Conservation (phyloP, 352 stramenopile species). For the Phytophthora tentaculata region DNA sequence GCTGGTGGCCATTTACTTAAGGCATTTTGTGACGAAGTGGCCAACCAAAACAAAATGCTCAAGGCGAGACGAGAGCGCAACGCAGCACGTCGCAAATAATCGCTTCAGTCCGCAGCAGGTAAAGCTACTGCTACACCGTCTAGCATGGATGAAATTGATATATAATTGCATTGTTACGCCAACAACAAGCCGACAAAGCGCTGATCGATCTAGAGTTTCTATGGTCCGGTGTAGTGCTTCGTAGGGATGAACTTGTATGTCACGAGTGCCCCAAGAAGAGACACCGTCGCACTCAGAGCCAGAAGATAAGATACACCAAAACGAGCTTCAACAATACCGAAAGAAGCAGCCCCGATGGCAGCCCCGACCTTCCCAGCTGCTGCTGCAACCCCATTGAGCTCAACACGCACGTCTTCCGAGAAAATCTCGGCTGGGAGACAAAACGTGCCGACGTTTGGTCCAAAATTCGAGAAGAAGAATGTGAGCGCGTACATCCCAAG, state of each 20-base stretch:
- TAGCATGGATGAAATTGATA: constrained; percentile 14
- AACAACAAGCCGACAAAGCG: constrained; percentile 3
- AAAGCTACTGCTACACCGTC: background rate
- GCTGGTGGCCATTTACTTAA: constrained; percentile 70
- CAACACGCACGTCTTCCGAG: constrained; percentile 67
- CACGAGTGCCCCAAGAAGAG: constrained; percentile 61
- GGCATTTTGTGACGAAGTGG: constrained; percentile 59
- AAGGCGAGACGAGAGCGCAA: constrained; percentile 63
- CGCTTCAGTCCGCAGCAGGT: background rate
- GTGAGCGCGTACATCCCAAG: constrained; percentile 78
- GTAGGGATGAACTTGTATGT: constrained; percentile 69
- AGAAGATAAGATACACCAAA: constrained; percentile 70
- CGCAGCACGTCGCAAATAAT: constrained; percentile 38
- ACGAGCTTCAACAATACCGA: constrained; percentile 64
- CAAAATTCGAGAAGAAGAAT: constrained; percentile 92
- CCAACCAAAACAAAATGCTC: constrained; percentile 53
- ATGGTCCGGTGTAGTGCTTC: constrained; percentile 45
- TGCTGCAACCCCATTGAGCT: constrained; percentile 82
- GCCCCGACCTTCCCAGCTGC: constrained; percentile 81
- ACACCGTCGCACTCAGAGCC: constrained; percentile 60
- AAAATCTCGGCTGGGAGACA: constrained; percentile 86
- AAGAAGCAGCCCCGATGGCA: constrained; percentile 62
- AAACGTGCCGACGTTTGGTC: constrained; percentile 89
- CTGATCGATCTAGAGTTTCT: too few species aligned
- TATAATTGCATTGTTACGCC: constrained; percentile 20